A percentile compares a stretch with the other conserved stretches of the same genome.
These are phyloP conservation scores for Metschnikowia borealis DNA, from an alignment of 805 yeast genomes.

Conservation along the genomic window DNA sequence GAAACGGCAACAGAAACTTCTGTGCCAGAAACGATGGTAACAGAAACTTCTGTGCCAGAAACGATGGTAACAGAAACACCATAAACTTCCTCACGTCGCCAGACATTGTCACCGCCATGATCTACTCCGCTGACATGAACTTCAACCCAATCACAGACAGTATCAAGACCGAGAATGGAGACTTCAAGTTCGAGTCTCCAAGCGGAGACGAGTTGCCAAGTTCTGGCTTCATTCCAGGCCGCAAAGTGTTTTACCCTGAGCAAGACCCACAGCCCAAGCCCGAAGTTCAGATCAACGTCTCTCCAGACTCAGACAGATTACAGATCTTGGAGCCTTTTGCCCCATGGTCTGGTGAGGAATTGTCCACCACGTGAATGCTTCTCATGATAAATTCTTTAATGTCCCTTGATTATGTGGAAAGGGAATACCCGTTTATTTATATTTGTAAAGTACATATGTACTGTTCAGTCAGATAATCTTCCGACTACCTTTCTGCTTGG, in stretches of 20 bases:
- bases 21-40: too few species aligned
- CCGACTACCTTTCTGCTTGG: too few species aligned
- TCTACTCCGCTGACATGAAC: slow-evolving; percentile 87
- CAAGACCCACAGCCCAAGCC: slow-evolving; percentile 62
- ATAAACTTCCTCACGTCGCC: slow-evolving; percentile 99
- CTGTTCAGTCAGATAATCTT: too few species aligned
- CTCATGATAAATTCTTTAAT: too few species aligned
- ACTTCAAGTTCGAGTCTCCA: slow-evolving; percentile 78
- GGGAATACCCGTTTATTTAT: too few species aligned
- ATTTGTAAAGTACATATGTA: too few species aligned
- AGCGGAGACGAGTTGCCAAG: slow-evolving; percentile 80
- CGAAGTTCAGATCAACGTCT: slow-evolving; percentile 59
- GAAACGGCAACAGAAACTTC: too few species aligned
- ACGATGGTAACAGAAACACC: slow-evolving; percentile 96
- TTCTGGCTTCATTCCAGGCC: slow-evolving; percentile 72
- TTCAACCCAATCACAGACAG: slow-evolving; percentile 89
- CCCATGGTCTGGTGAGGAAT: slow-evolving; percentile 83
- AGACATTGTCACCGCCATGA: slow-evolving; percentile 95
- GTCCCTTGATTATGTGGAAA: too few species aligned
- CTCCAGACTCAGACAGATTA: slow-evolving; percentile 86
- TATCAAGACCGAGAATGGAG: slow-evolving; percentile 67
- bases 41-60: slow-evolving; percentile 96
- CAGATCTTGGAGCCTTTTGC: slow-evolving; percentile 86
- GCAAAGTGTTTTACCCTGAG: slow-evolving; percentile 71
- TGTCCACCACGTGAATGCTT: slow-evolving; percentile 68